A percentile compares a stretch with the other conserved stretches of the same genome.
Conservation (phyloP, 2,329 filamentous ascomycete species). For the Lecanicillium sp. region DNA sequence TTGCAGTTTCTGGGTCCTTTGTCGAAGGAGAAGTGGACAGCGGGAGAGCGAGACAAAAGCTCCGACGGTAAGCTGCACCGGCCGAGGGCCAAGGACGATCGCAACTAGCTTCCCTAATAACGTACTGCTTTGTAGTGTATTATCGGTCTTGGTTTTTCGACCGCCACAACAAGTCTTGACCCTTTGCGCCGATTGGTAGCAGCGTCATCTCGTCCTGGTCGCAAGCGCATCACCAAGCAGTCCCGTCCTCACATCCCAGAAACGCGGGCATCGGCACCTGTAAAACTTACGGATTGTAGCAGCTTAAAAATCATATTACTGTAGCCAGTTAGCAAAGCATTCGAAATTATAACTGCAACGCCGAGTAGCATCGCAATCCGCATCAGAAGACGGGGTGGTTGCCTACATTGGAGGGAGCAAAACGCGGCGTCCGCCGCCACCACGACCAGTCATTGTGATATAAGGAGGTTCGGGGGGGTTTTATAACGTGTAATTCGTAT, state of each 20-base stretch:
- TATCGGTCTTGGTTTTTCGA: too few species aligned
- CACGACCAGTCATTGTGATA: conserved; percentile 47
- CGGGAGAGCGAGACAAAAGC: too few species aligned
- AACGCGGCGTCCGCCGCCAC: conserved; percentile 51
- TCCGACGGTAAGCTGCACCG: too few species aligned
- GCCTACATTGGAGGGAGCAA: conserved; percentile 48
- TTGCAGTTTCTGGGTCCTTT: not conserved
- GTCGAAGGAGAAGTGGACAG: not conserved
- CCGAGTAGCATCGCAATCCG: not conserved
- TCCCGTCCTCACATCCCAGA: too few species aligned
- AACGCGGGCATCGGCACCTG: too few species aligned
- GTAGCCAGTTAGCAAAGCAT: conserved; percentile 15
- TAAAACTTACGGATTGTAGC: conserved; percentile 48
- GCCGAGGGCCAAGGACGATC: too few species aligned
- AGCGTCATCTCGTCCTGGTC: too few species aligned
- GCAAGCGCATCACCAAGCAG: too few species aligned
- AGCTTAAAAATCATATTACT: conserved; percentile 61
- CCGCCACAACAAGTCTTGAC: too few species aligned
- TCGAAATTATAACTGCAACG: not conserved
- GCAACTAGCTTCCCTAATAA: too few species aligned
- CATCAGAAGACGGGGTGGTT: conserved; percentile 7
- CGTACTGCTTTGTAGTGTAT: too few species aligned
- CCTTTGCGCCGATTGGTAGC: conserved; percentile 19
- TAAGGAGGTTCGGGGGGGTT: not conserved
- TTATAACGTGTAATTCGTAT: not conserved